These are phyloP conservation scores for Auricularia cornea DNA, from an alignment of 768 basidiomycete genomes.

Conservation along the genomic window DNA sequence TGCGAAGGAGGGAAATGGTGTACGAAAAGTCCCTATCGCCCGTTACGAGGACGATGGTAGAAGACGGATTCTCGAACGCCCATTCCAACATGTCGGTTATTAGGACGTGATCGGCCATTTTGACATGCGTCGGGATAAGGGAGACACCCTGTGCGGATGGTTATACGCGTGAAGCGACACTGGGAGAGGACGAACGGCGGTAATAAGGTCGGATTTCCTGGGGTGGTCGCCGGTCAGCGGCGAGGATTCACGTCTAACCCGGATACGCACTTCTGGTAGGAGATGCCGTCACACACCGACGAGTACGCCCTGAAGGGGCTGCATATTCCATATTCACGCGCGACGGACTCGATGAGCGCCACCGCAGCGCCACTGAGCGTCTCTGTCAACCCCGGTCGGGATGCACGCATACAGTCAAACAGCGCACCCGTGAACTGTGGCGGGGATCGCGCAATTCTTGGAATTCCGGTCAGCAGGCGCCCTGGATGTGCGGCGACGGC, in stretches of 20 bases:
- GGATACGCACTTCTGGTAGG: not conserved
- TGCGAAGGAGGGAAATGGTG: not conserved
- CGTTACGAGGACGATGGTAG: not conserved
- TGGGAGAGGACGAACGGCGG: not conserved
- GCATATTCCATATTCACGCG: not conserved
- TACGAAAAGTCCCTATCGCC: not conserved
- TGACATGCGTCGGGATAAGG: not conserved
- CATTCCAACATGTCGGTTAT: not conserved
- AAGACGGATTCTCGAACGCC: not conserved
- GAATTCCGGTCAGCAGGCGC: not conserved
- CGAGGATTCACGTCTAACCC: not conserved
- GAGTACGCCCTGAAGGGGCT: not conserved
- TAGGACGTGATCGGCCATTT: not conserved
- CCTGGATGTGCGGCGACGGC: not conserved
- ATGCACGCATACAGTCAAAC: not conserved
- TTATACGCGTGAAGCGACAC: not conserved
- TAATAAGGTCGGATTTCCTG: not conserved
- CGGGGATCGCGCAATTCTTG: not conserved
- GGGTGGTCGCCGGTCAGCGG: not conserved
- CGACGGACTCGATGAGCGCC: not conserved
- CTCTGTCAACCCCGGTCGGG: not conserved
- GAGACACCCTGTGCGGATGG: not conserved
- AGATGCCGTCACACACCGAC: not conserved
- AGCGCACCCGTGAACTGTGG: not conserved
- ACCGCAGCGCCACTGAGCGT: not conserved